Percentiles rank a stretch among this genome's conserved stretches.
phyloP scores from a whole-genome alignment of 176 grass and related monocot species.

The Aegilops sharonensis region DNA sequence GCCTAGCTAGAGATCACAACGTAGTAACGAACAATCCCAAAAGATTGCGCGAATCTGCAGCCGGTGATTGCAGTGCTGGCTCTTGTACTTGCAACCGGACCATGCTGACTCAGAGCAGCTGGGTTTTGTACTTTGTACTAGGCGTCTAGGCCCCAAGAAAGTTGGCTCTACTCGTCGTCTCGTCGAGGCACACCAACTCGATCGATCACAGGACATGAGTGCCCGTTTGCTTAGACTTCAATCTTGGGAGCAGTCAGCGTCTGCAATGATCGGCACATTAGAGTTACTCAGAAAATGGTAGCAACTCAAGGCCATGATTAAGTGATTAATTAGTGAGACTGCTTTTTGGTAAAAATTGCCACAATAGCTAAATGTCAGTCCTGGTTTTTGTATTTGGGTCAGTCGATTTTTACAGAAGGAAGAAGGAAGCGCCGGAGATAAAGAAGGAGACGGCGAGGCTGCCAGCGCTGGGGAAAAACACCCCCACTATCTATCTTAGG shows the following conservation, averaged over 20 bases:
- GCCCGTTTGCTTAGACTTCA: not conserved
- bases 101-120: not conserved
- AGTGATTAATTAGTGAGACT: too few relatives aligned
- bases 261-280: too few relatives aligned
- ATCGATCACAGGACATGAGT: not conserved
- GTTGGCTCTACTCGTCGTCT: not conserved
- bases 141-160: not conserved
- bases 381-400: too few relatives aligned
- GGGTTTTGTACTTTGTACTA: not conserved
- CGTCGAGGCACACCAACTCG: not conserved
- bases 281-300: too few relatives aligned
- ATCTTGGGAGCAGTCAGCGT: not conserved
- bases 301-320: too few relatives aligned
- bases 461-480: too few relatives aligned
- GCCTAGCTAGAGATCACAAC: not conserved
- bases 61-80: not conserved
- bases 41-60: conserved; percentile 12
- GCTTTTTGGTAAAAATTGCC: too few relatives aligned
- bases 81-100: conserved; percentile 20
- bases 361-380: too few relatives aligned
- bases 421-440: too few relatives aligned
- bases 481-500: too few relatives aligned
- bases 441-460: too few relatives aligned
- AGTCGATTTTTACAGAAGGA: too few relatives aligned
- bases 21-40: not conserved